Percentiles rank a stretch among this genome's conserved stretches.
Evolutionary conservation across 1,139 yeast species (phyloP).

Genomic region (Keqinozyma sinolaborantium): DNA sequence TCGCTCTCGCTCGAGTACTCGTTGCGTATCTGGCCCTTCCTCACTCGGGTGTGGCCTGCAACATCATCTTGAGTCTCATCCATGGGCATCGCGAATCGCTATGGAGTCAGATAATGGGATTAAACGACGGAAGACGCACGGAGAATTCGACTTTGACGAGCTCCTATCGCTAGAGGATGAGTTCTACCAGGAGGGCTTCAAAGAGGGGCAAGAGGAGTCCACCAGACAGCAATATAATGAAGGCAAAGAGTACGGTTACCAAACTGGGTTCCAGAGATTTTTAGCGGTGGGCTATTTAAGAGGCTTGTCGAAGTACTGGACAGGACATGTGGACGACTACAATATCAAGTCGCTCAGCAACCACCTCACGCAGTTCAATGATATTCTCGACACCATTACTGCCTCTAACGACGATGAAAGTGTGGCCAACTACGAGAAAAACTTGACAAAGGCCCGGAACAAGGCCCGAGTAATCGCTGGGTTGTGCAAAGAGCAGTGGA

Average conservation of each 20-base stretch:
- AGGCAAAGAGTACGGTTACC: conserved; percentile 77
- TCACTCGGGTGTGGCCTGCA: conserved; percentile 1
- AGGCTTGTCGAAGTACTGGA: conserved; percentile 49
- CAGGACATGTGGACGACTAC: conserved; percentile 14
- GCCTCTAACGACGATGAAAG: conserved; percentile 41
- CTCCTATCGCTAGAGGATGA: conserved; percentile 52
- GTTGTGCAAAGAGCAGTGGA: conserved; percentile 31
- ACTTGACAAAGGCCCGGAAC: conserved; percentile 45
- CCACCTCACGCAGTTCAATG: conserved; percentile 28
- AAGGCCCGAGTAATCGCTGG: conserved; percentile 47
- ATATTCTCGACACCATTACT: conserved; percentile 21
- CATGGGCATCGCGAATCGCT: background rate
- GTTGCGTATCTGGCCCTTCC: conserved; percentile 7
- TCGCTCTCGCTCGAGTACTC: conserved; percentile 6
- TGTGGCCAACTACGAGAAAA: conserved; percentile 46
- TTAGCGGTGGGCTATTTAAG: conserved; percentile 60
- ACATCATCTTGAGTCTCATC: conserved; percentile 1
- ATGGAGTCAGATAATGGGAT: background rate
- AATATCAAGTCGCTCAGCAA: conserved; percentile 13
- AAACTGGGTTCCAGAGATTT: conserved; percentile 73
- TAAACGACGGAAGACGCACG: conserved; percentile 5
- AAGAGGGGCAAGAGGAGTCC: conserved; percentile 50
- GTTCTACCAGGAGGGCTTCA: conserved; percentile 59
- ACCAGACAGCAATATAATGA: conserved; percentile 47
- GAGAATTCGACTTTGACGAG: conserved; percentile 39